Base-by-base conservation (phyloP, 164 flowering plant genomes). In the Litsea cubeba region DNA sequence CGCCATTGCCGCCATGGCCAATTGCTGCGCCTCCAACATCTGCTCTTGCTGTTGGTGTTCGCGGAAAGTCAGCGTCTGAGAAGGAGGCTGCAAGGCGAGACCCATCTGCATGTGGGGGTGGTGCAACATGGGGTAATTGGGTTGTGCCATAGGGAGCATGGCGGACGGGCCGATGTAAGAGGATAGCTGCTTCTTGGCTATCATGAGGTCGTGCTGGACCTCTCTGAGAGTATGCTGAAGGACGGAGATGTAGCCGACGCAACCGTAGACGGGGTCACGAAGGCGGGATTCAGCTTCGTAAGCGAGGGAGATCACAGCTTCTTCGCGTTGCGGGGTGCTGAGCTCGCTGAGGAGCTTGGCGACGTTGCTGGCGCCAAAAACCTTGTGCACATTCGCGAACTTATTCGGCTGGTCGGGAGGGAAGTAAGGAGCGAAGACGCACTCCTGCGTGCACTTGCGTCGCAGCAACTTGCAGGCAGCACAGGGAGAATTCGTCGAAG, bases 11-110 rank as follows among this genome's bases (percentile, higher is more conserved):
- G 68, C 83, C 12, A 32, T 32, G 32, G 78, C 86, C 1, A 83
- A 82, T 49, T 81, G 22, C 20, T 85, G 86, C 62, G 85, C 84
- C 18, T 85, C 84, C 72, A 79, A 85, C 23, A 82, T 65, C 23
- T 81, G 68, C 79, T 87, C 86, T 23, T 68, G 50, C 79, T 87
- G 87, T 23, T 68, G 50, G 11, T 40, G 46, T 8, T 40, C 46
- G 11, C 46, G 46, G 46, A 40, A 40, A 40, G 46, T 68, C 24
- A 12, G 26, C 15, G 65, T 18, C 18, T 69, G 71, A 51, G 26
- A 51, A 35, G 54, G 2, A 32, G 50, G 22, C 54, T 22, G 71
- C 25, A 69, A 3, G 2, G 50, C 73, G 2, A 10, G 20, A 5
- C 73, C 73, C 63, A 58, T 28, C 40, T 40, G 18, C 5, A 40